Evolutionary conservation across 192 early-diverging fungal species (phyloP).

Genomic region (Mortierella hygrophila): DNA sequence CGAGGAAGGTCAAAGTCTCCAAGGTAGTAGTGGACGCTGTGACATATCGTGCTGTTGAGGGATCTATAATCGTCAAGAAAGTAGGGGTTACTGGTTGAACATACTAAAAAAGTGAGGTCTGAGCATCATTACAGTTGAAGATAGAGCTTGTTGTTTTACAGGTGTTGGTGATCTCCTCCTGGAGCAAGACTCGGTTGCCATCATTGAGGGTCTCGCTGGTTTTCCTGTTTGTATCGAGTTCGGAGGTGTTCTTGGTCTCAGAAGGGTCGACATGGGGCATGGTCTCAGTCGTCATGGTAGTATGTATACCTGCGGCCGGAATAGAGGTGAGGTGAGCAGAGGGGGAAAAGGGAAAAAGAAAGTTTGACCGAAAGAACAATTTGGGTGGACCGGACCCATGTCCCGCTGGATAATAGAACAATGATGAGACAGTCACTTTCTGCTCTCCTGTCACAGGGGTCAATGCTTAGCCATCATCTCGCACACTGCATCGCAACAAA

Average conservation of each 20-base stretch:
- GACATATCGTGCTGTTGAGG: background rate
- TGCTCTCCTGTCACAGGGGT: background rate
- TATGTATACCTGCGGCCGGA: background rate
- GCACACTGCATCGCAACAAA: background rate
- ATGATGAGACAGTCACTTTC: background rate
- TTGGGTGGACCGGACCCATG: background rate
- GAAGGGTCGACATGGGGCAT: background rate
- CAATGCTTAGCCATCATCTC: background rate
- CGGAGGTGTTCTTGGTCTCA: background rate
- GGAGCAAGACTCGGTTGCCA: background rate
- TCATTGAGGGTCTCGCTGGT: background rate
- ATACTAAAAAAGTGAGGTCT: background rate
- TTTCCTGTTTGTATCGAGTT: background rate
- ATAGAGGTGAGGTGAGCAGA: background rate
- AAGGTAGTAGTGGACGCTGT: background rate
- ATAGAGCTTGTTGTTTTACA: background rate
- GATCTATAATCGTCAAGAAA: background rate
- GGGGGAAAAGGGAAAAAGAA: background rate
- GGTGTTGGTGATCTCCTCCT: background rate
- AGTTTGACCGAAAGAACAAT: conserved; percentile 2
- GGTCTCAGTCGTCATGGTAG: background rate
- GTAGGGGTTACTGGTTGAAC: background rate
- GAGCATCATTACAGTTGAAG: background rate
- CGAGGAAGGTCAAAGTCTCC: background rate
- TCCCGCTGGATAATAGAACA: background rate